These are phyloP conservation scores for Coemansia sp. DNA, from an alignment of 192 early-diverging fungal species.

Conservation along the genomic window DNA sequence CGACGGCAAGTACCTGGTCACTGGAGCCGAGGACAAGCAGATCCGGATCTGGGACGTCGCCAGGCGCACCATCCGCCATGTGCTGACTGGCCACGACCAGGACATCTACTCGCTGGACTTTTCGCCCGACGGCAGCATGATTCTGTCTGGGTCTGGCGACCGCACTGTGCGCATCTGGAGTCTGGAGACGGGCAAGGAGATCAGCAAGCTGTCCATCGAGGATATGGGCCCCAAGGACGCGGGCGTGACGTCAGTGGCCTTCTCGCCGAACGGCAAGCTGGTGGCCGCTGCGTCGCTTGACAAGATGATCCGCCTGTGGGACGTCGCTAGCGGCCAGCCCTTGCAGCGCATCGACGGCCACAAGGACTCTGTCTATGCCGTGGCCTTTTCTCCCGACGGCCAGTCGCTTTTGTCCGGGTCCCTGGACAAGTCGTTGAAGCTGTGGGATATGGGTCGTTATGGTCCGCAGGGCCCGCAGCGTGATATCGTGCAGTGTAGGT, in stretches of 20 bases:
- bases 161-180: constrained; percentile 87
- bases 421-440: constrained; percentile 86
- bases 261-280: constrained; percentile 82
- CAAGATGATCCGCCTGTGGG: constrained; percentile 92
- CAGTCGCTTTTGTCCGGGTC: constrained; percentile 87
- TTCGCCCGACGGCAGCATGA: constrained; percentile 80
- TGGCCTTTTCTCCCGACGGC: constrained; percentile 93
- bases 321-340: constrained; percentile 63
- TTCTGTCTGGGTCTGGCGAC: constrained; percentile 89
- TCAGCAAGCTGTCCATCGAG: constrained; percentile 75
- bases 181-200: constrained; percentile 70
- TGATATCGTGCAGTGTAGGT: constrained; percentile 39
- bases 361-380: constrained; percentile 93
- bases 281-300: constrained; percentile 91
- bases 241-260: constrained; percentile 93
- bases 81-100: constrained; percentile 85
- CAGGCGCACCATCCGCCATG: constrained; percentile 61
- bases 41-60: constrained; percentile 82
- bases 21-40: constrained; percentile 94
- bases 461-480: constrained; percentile 23
- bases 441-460: constrained; percentile 80
- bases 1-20: constrained; percentile 84
- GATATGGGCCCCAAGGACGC: constrained; percentile 82
- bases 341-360: constrained; percentile 92
- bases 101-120: constrained; percentile 98